Conservation (phyloP, 495 filamentous ascomycete species). For the Penicillium lividum region DNA sequence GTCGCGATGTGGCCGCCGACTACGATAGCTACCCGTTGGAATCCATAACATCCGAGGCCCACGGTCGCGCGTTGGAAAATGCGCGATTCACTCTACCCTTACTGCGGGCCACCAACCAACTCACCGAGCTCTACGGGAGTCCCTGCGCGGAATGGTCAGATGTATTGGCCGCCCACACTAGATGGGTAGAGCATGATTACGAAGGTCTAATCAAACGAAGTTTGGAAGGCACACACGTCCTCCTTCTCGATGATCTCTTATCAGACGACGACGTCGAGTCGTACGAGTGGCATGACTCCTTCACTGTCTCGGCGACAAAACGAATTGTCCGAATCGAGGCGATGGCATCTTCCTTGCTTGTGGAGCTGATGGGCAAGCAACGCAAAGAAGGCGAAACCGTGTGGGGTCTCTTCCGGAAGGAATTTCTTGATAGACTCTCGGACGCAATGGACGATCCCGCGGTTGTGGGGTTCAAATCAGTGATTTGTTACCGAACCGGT, state of each 20-base stretch:
- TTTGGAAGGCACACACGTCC: slow-evolving; percentile 70
- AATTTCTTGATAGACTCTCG: slow-evolving; percentile 52
- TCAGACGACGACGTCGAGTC: slow-evolving; percentile 57
- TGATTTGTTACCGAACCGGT: slow-evolving; percentile 82
- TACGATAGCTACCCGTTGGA: slow-evolving; percentile 45
- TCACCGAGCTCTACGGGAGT: slow-evolving; percentile 63
- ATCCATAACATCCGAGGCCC: slow-evolving; percentile 74
- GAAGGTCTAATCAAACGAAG: slow-evolving; percentile 62
- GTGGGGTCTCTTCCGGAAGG: slow-evolving; percentile 42
- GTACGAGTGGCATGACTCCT: slow-evolving; percentile 71
- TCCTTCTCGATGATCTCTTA: slow-evolving; percentile 80
- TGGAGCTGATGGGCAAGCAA: slow-evolving; percentile 33
- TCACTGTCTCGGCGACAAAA: slow-evolving; percentile 62
- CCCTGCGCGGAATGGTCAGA: slow-evolving; percentile 58
- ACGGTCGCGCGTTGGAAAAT: slow-evolving; percentile 63
- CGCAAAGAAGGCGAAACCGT: slow-evolving; percentile 27
- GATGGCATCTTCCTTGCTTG: slow-evolving; percentile 66
- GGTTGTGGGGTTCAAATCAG: slow-evolving; percentile 82
- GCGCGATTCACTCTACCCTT: slow-evolving; percentile 64
- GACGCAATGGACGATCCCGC: slow-evolving; percentile 59
- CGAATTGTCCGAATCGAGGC: slow-evolving; percentile 83
- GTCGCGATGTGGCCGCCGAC: slow-evolving; percentile 32
- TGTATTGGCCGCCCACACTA: slow-evolving; percentile 60
- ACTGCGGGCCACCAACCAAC: slow-evolving; percentile 67
- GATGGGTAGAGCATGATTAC: slow-evolving; percentile 55